Evolutionary conservation across 2,329 filamentous ascomycete genomes (phyloP).

Genomic region (Botrytis fabae): DNA sequence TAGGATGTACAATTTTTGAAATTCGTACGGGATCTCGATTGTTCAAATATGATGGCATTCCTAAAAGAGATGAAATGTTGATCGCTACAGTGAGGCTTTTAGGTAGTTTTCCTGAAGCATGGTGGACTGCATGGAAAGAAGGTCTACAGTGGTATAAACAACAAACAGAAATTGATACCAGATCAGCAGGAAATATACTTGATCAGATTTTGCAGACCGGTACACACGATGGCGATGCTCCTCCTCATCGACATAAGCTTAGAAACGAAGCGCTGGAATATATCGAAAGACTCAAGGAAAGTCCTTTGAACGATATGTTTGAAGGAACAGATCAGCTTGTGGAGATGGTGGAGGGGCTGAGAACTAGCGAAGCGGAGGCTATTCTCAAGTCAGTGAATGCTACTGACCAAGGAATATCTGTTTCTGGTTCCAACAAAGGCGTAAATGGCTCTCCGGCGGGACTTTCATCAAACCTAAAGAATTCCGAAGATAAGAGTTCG

Average conservation of each 20-base stretch:
- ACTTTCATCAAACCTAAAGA: slow-evolving; percentile 11
- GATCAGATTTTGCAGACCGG: slow-evolving; percentile 30
- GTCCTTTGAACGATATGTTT: neutral
- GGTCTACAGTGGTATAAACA: slow-evolving; percentile 26
- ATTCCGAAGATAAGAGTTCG: neutral
- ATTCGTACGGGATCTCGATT: slow-evolving; percentile 27
- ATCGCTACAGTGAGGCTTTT: slow-evolving; percentile 26
- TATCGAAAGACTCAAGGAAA: neutral
- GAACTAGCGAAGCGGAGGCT: slow-evolving; percentile 27
- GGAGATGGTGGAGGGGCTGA: slow-evolving; percentile 24
- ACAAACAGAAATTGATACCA: neutral
- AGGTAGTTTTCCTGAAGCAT: slow-evolving; percentile 26
- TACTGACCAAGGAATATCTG: slow-evolving; percentile 3
- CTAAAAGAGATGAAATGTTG: slow-evolving; percentile 26
- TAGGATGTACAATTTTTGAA: slow-evolving; percentile 31
- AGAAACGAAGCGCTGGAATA: slow-evolving; percentile 11
- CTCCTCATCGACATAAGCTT: neutral
- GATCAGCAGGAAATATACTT: slow-evolving; percentile 21
- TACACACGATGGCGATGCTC: slow-evolving; percentile 26
- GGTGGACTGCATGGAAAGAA: slow-evolving; percentile 28
- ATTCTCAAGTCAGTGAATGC: slow-evolving; percentile 22
- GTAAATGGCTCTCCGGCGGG: neutral
- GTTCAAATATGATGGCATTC: slow-evolving; percentile 25
- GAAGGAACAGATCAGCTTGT: slow-evolving; percentile 25
- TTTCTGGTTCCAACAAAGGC: neutral